Conservation (phyloP, 306 rosid species). For the Parietaria judaica region DNA sequence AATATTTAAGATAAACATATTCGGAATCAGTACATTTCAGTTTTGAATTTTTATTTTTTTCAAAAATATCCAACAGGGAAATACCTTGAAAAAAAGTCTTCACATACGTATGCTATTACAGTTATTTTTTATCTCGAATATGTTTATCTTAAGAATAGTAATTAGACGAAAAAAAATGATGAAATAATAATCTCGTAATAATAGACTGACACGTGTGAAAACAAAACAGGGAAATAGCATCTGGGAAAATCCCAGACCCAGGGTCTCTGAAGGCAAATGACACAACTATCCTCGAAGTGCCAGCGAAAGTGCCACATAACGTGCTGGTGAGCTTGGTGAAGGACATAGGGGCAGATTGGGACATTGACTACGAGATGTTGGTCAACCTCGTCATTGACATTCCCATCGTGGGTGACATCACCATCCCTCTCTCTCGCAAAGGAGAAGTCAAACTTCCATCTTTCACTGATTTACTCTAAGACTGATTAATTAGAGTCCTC, state of each 20-base stretch:
- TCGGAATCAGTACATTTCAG: too few relatives aligned
- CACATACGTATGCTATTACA: neutral
- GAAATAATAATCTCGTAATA: too few relatives aligned
- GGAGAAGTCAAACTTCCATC: conserved; percentile 82
- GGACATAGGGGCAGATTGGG: conserved; percentile 79
- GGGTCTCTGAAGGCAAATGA: conserved; percentile 60
- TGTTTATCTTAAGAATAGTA: neutral
- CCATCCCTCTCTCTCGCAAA: conserved; percentile 61
- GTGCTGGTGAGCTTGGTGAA: conserved; percentile 52
- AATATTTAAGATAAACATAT: too few relatives aligned
- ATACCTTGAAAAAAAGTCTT: too few relatives aligned
- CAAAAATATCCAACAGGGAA: too few relatives aligned
- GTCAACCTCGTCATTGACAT: conserved; percentile 61
- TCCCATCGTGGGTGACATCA: conserved; percentile 61
- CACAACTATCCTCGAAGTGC: conserved; percentile 49
- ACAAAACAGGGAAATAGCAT: conserved; percentile 44
- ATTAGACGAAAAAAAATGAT: too few relatives aligned
- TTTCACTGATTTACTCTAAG: conserved; percentile 31
- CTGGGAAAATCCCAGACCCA: conserved; percentile 73
- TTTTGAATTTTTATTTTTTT: too few relatives aligned
- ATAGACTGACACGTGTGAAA: neutral
- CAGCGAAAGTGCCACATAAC: conserved; percentile 57
- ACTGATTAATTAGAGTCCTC: too few relatives aligned
- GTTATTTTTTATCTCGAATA: neutral
- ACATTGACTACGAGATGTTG: conserved; percentile 63